phyloP scores from a whole-genome alignment of 1,284 basidiomycete genomes.

The Pisolithus thermaeus region DNA sequence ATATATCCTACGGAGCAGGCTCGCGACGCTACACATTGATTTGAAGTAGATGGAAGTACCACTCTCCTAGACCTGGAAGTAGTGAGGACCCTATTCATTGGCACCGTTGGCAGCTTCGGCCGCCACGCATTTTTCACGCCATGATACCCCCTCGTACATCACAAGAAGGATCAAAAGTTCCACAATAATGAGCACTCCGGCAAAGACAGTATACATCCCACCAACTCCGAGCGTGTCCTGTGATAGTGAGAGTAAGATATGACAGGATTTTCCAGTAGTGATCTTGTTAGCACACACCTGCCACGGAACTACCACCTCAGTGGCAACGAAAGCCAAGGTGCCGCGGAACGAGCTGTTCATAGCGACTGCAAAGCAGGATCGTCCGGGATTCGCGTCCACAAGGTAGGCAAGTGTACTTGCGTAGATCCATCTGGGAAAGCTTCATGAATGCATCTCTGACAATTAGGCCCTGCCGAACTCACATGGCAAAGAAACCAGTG shows the following conservation, averaged over 20 bases:
- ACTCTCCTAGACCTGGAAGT: no score
- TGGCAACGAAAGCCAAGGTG: slow-evolving; percentile 60
- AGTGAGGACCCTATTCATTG: no score
- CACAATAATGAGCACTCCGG: slow-evolving; percentile 50
- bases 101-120: background rate
- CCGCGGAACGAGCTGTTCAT: slow-evolving; percentile 70
- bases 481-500: slow-evolving; percentile 70
- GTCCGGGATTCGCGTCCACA: slow-evolving; percentile 72
- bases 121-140: slow-evolving; percentile 35
- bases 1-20: no score
- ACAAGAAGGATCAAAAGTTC: slow-evolving; percentile 51
- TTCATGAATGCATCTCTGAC: slow-evolving; percentile 10
- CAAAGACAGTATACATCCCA: slow-evolving; percentile 72
- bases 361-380: slow-evolving; percentile 66
- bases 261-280: background rate
- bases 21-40: no score
- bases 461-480: slow-evolving; percentile 1
- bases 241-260: background rate
- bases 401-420: slow-evolving; percentile 69
- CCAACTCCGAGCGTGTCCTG: slow-evolving; percentile 57
- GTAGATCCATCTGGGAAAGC: slow-evolving; percentile 54
- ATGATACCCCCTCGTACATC: slow-evolving; percentile 38
- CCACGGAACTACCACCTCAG: slow-evolving; percentile 63
- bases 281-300: slow-evolving; percentile 34
- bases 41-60: no score